These are phyloP conservation scores for Theobroma cacao DNA, from an alignment of 345 rosid species.

Conservation along the genomic window DNA sequence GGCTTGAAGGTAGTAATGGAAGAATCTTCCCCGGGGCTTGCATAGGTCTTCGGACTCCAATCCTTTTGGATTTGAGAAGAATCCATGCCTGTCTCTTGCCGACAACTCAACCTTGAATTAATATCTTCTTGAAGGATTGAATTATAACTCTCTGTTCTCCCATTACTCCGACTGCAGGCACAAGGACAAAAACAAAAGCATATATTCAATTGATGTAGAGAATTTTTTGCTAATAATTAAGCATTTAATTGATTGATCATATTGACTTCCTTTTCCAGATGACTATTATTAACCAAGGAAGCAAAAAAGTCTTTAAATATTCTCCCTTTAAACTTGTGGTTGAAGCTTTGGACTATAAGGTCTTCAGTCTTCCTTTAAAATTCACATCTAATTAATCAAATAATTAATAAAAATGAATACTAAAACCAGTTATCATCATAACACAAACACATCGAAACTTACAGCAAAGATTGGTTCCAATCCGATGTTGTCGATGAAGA, in stretches of 20 bases:
- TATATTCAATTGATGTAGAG: not conserved
- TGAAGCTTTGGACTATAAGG: constrained; percentile 20
- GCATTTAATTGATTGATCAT: constrained; percentile 7
- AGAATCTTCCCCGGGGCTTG: constrained; percentile 31
- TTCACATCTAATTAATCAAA: too few species aligned
- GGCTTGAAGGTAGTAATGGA: constrained; percentile 26
- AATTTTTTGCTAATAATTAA: not conserved
- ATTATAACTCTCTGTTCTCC: constrained; percentile 30
- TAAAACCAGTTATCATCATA: not conserved
- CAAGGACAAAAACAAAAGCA: not conserved
- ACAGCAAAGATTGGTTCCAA: constrained; percentile 54
- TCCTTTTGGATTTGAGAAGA: constrained; percentile 37
- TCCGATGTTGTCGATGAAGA: constrained; percentile 32
- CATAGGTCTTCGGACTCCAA: constrained; percentile 29
- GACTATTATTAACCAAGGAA: not conserved
- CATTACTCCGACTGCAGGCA: constrained; percentile 22
- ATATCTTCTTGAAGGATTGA: constrained; percentile 52
- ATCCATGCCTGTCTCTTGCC: constrained; percentile 17
- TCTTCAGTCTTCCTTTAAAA: too few species aligned
- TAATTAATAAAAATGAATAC: not conserved
- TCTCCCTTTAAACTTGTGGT: constrained; percentile 13
- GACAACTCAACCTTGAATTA: constrained; percentile 32
- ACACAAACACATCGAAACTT: constrained; percentile 24
- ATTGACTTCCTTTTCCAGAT: constrained; percentile 21
- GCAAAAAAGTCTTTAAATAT: not conserved